These are phyloP conservation scores for Suillus spraguei DNA, from an alignment of 768 basidiomycete species.

Conservation along the genomic window DNA sequence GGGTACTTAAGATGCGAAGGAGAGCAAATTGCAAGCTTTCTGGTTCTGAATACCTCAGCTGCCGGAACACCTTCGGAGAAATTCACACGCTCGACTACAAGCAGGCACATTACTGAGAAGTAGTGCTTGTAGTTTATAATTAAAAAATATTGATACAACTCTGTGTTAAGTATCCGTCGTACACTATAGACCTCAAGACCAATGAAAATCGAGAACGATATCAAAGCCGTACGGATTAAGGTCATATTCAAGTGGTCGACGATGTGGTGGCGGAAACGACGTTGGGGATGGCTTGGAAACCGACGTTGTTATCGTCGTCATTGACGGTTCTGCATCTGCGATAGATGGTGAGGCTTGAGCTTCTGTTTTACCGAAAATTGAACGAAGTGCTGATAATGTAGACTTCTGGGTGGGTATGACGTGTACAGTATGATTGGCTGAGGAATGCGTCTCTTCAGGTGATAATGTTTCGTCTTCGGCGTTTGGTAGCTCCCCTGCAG, in stretches of 20 bases:
- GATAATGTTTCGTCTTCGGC: constrained; percentile 30
- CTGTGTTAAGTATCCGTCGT: background rate
- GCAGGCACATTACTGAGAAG: background rate
- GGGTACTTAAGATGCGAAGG: background rate
- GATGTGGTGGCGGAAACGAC: constrained; percentile 13
- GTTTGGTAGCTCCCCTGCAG: constrained; percentile 26
- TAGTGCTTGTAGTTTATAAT: constrained; percentile 6
- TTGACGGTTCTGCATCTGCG: constrained; percentile 1
- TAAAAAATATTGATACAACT: constrained; percentile 6
- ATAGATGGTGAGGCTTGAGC: constrained; percentile 7
- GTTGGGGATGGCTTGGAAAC: constrained; percentile 14
- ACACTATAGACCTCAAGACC: constrained; percentile 39
- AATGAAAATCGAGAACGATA: constrained; percentile 74
- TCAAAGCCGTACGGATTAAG: constrained; percentile 72
- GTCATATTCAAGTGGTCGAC: constrained; percentile 48
- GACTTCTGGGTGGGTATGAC: constrained; percentile 16
- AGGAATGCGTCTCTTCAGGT: constrained; percentile 16
- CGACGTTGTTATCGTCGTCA: background rate
- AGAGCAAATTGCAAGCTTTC: background rate
- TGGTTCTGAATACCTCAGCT: constrained; percentile 2
- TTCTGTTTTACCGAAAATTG: constrained; percentile 23
- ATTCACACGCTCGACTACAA: constrained; percentile 4
- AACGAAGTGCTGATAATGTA: constrained; percentile 27
- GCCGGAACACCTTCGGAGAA: background rate
- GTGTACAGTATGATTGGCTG: constrained; percentile 6